Base-by-base conservation (phyloP, 2,329 filamentous ascomycete species). In the Aspergillus clavatus region DNA sequence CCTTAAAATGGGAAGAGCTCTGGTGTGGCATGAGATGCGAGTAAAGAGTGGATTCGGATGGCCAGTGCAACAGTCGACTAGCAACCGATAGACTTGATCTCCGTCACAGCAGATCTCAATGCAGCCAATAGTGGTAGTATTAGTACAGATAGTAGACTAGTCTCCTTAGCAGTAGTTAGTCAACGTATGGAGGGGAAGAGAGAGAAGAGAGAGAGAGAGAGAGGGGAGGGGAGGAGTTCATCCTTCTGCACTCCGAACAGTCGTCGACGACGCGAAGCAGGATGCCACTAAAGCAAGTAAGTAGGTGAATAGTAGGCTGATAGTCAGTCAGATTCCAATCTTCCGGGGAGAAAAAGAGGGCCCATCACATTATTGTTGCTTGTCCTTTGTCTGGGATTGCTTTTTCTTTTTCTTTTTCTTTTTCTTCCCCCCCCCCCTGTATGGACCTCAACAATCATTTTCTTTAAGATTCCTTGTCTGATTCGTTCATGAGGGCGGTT, bases 41-140 rank as follows among this genome's bases (percentile, higher is more conserved):
- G 43, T 37, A 45, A 42, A 43, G 46, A 48, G 49, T 50, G 40
- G 50, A 48, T 52, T 55, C 46, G 45, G 48, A 55, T 63, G 62
- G 61, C 59, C 62, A 58, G 55, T 64, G 61, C 60, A 54, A 56
- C 37, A 31, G 28, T 33, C 29, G 50, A 59, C 57, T 65, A 65
- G 60, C 57, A 59, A 50, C 56, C 58, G 59, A 64, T 66, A 63
- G 61, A 63, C 53, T 56, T 60, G 62, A 64, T 64, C 60, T 62
- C 53, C 59, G 51, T 59, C 51, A 58, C 52, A 48, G 60, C 54
- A 61, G 61, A 65, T 66, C 62, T 55, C 48, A 24, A 35, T 35
- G 31, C 14, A 12, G 31, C 6, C 18, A 35, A 35, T 24, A n/a
- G n/a, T n/a, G n/a, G n/a, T n/a, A n/a, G n/a, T n/a, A n/a, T n/a